Base-by-base conservation (phyloP, 208 protist genomes). In the Blastocrithidia nonstop region DNA sequence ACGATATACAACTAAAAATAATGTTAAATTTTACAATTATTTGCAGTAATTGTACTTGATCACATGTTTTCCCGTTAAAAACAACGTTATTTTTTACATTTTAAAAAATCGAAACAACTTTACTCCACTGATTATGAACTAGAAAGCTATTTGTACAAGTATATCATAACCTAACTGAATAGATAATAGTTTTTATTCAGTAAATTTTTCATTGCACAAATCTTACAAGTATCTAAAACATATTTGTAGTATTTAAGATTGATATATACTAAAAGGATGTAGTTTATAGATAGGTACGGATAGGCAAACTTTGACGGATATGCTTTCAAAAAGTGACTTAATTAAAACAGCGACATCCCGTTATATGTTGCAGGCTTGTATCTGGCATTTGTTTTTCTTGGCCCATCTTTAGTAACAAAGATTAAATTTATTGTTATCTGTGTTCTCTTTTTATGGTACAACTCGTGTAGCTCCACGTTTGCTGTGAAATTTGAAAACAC, bases 391-490 rank as follows among this genome's bases (percentile, higher is more conserved):
- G 71, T 79, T 46, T 79, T 79, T 45, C 58, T 28, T 3, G 61
- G 71, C 1, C 66, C 71, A 0, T 19, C 44, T 27, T 17, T 66
- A 22, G 51, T 79, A 37, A 27, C 70, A 26, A 32, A 66, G 33
- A 36, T 70, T 9, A 86, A 95, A 95, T 50, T 39, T 86, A 4
- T 36, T 62, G 7, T 69, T 95, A 24, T 71, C 77, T 4, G 56
- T 77, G 31, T 94, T 93, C 53, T 93, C 83, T 17, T 52, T 84
- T 24, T 66, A 70, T 41, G 85, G 82, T 24, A 58, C 66, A 23
- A 55, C 71, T 24, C 65, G 65, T 46, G 64, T 74, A 8, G 60
- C 66, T 0, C 79, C 76, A 26, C 60, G 54, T 23, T 51, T 66
- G 19, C 20, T 80, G 9, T 40, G 22, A 23, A 29, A 55, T 28